Conservation (phyloP, 2,329 filamentous ascomycete genomes). For the Clarireedia homoeocarpa region DNA sequence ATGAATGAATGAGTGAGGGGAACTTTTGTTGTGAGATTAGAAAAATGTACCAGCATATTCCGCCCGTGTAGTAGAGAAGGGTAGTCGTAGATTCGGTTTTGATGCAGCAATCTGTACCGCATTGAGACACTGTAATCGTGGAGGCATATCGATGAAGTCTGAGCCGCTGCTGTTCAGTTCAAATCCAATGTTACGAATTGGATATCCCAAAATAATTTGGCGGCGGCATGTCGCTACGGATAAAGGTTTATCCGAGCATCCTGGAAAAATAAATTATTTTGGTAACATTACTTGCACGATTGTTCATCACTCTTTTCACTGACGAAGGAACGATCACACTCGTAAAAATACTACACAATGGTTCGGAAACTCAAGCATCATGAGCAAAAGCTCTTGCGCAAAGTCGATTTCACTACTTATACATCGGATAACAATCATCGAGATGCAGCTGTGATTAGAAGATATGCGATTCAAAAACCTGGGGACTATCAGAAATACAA, state of each 20-base stretch:
- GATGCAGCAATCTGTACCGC: conserved; percentile 9
- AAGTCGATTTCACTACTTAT: conserved; percentile 92
- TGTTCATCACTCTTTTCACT: too few species aligned
- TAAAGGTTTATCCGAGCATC: neutral
- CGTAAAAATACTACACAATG: conserved; percentile 47
- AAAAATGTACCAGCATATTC: conserved; percentile 19
- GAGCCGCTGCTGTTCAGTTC: neutral
- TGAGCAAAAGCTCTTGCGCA: conserved; percentile 87
- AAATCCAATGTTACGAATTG: too few species aligned
- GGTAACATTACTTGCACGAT: neutral
- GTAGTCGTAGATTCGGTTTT: conserved; percentile 11
- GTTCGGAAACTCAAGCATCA: conserved; percentile 94
- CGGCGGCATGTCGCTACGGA: neutral
- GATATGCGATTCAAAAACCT: conserved; percentile 87
- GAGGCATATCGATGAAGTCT: conserved; percentile 18
- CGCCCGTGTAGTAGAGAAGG: conserved; percentile 23
- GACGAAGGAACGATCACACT: too few species aligned
- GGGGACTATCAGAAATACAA: conserved; percentile 72
- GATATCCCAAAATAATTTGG: too few species aligned
- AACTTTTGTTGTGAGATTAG: neutral
- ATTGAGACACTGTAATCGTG: conserved; percentile 27
- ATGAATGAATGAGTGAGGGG: neutral
- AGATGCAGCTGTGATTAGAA: conserved; percentile 68
- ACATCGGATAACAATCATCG: conserved; percentile 83
- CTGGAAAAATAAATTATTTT: conserved; percentile 1